Evolutionary conservation across 2,329 filamentous ascomycete genomes (phyloP), one percentile per base, ranked within the genome.

Genomic region (Metarhizium brunneum): DNA sequence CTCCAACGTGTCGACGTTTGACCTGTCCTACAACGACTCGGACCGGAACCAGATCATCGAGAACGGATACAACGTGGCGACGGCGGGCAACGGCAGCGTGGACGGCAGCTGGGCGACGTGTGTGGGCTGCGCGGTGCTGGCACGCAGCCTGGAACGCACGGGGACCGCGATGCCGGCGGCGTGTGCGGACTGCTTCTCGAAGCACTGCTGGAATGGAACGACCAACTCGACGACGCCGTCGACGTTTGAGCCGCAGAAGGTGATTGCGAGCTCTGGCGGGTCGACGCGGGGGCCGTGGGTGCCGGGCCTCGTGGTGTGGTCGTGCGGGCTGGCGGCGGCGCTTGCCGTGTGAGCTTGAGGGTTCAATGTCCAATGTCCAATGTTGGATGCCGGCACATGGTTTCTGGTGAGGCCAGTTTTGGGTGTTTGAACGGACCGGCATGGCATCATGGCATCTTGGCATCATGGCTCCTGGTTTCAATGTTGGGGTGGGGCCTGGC

Each of bases 171-270:
- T 90, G 1, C 90, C 90, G 0, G 73, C 78, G 1, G 79, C 79
- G 4, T 96, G 91, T 73, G 74, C 69, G n/a, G 65, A 76, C 36
- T 96, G 91, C 72, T 95, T 95, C 68, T 59, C 74, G 5, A 69
- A 75, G 20, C 95, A 95, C 71, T 96, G 91, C 77, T 96, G 91
- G 91, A 82, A 95, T 66, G 91, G 91, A n/a, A 30, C 45, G 45
- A 48, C 25, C 4, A 48, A 48, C 25, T 29, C 45, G 20, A 48
- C 45, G 6, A 20, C 14, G 20, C 45, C 45, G 7, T 30, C 45
- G 20, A 48, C 45, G 20, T 48, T 48, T 48, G 45, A 48, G 45
- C 45, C 45, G 45, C 45, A 48, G 13, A 48, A 11, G 25, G 14
- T 48, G 2, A 48, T 48, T 16, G 13, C 5, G 45, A 48, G 45